Conservation (phyloP, 139 green algal genomes). For the Edaphochlamys debaryana region DNA sequence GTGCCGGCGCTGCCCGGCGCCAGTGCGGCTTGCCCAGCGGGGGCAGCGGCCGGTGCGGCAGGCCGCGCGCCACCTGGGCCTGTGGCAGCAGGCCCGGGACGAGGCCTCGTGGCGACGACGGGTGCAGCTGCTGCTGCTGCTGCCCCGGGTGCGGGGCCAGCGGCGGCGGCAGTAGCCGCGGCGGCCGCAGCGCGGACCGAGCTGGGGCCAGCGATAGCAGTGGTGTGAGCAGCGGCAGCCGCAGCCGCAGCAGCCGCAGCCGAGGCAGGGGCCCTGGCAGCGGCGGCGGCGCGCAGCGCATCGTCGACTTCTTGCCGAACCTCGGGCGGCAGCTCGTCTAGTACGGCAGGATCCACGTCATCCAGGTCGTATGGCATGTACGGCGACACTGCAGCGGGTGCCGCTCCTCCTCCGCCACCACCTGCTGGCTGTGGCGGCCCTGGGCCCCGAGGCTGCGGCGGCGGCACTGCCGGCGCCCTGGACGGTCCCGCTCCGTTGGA, state of each 20-base stretch:
- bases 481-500: too few relatives aligned
- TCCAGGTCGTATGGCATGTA: slow-evolving; percentile 39
- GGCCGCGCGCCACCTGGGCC: not conserved
- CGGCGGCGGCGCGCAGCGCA: slow-evolving; percentile 13
- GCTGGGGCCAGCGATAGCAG: too few relatives aligned
- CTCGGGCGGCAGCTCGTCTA: slow-evolving; percentile 62
- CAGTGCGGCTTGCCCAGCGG: too few relatives aligned
- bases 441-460: not conserved
- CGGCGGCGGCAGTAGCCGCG: not conserved
- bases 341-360: slow-evolving; percentile 62
- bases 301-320: slow-evolving; percentile 57
- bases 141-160: too few relatives aligned
- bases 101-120: too few relatives aligned
- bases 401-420: not conserved
- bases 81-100: too few relatives aligned
- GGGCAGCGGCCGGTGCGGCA: not conserved
- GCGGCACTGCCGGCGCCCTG: not conserved
- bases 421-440: not conserved
- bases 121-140: not conserved
- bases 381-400: not conserved
- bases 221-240: not conserved
- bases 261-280: not conserved
- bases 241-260: not conserved
- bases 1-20: not conserved
- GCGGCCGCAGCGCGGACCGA: too few relatives aligned